Base-by-base conservation (phyloP, 1,139 yeast species). In the Geotrichum klebahnii region DNA sequence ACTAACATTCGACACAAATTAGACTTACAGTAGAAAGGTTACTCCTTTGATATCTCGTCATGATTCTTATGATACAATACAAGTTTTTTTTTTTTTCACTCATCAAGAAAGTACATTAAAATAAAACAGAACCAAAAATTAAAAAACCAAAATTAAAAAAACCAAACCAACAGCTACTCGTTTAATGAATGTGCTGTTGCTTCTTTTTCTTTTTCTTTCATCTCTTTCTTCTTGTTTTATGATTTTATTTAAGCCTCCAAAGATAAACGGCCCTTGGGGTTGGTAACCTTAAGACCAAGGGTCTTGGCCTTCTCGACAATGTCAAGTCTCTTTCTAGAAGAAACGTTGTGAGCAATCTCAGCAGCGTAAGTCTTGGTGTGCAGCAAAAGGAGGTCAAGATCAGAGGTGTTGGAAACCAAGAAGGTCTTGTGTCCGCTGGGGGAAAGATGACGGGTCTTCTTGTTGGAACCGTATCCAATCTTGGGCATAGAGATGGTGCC, bases 381-480 rank as follows among this genome's bases (percentile, higher is more conserved):
- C 82, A 94, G 77, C 74, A 90, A 81, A 74, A 94, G 82, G 67
- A 89, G 84, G 73, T 94, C 98, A 75, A 94, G 85, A 73, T 92
- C 98, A 74, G 81, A 80, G 63, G 82, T 71, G 87, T 94, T 94
- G 74, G 85, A 81, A 67, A 94, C 97, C 69, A 89, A 79, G 82
- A 84, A 86, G 69, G 87, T 84, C 83, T 89, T 92, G 95, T 86
- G 96, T 73, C 99, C 99, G 61, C 96, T 86, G 74, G 97, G 96
- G 73, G 81, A 78, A 80, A 92, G 73, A 82, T 82, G 88, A 79
- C 84, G 89, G 74, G 98, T 92, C 82, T 84, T 88, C 82, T 89
- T 92, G 96, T 92, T 89, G 69, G 97, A 89, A 78, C 98, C 97
- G 82, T 87, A 94, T 81, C 99, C 99, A 71, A 94, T 90, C 81